Percentiles rank a stretch among this genome's conserved stretches.
These are phyloP conservation scores for Cucumis sativus DNA, from an alignment of 306 rosid species.

Conservation along the genomic window DNA sequence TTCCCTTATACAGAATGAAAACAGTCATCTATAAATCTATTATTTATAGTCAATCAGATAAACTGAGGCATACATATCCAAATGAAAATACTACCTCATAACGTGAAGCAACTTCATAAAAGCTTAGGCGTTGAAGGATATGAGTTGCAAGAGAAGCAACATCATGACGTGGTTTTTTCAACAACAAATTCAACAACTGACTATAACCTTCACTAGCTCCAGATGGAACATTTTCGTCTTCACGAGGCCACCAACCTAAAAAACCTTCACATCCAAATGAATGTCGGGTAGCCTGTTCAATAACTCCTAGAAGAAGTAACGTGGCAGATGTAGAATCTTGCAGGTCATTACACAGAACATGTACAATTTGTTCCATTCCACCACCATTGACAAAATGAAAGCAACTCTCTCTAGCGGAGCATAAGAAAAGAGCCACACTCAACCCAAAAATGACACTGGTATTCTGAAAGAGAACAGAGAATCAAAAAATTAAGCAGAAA, in stretches of 20 bases:
- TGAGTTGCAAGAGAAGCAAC: conserved; percentile 79
- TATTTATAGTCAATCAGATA: conserved; percentile 6
- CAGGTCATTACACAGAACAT: conserved; percentile 30
- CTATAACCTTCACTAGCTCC: conserved; percentile 75
- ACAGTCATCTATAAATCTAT: conserved; percentile 8
- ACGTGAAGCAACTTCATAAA: conserved; percentile 82
- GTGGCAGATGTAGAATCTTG: conserved; percentile 50
- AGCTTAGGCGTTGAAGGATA: conserved; percentile 70
- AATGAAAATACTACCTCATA: conserved; percentile 62
- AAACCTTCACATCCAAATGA: conserved; percentile 92
- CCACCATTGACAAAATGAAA: conserved; percentile 76
- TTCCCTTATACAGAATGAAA: neutral
- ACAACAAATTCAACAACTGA: conserved; percentile 60
- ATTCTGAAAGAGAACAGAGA: conserved; percentile 42
- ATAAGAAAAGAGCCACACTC: conserved; percentile 82
- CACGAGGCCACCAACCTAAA: conserved; percentile 98
- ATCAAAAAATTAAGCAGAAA: neutral
- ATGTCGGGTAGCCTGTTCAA: conserved; percentile 77
- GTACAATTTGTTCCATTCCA: conserved; percentile 73
- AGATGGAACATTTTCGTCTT: conserved; percentile 61
- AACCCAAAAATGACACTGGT: conserved; percentile 57
- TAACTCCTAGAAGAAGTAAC: conserved; percentile 71
- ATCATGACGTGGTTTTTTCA: conserved; percentile 80
- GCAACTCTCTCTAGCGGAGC: conserved; percentile 84
- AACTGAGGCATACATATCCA: conserved; percentile 10